These are phyloP conservation scores for Trichoderma endophyticum DNA, from an alignment of 2,329 filamentous ascomycete genomes.

Conservation along the genomic window DNA sequence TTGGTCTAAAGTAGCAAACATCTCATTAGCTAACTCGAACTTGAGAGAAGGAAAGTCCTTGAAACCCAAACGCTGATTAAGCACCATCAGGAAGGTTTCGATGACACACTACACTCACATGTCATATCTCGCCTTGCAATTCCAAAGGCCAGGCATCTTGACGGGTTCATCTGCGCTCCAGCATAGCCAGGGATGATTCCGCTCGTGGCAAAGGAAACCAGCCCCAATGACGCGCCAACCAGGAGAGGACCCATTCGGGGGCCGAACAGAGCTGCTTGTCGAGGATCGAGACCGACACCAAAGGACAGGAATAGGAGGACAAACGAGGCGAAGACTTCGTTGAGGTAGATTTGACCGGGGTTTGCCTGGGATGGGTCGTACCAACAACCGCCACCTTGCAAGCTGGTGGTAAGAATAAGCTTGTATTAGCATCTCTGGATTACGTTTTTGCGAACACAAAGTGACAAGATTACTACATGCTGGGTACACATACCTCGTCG, in stretches of 20 bases:
- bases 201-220: constrained; percentile 37
- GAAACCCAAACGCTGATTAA: neutral
- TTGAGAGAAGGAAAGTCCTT: neutral
- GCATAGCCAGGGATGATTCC: constrained; percentile 40
- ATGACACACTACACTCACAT: constrained; percentile 21
- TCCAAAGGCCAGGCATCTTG: constrained; percentile 43
- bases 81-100: neutral
- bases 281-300: constrained; percentile 51
- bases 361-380: constrained; percentile 35
- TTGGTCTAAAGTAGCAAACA: constrained; percentile 25
- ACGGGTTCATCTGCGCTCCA: constrained; percentile 44
- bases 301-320: constrained; percentile 42
- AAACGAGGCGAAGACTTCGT: constrained; percentile 44
- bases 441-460: neutral
- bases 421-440: neutral
- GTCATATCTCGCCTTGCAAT: constrained; percentile 33
- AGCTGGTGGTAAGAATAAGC: neutral
- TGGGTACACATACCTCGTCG: constrained; percentile 25
- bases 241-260: constrained; percentile 47
- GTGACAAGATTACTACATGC: neutral
- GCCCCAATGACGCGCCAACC: constrained; percentile 41
- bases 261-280: constrained; percentile 48
- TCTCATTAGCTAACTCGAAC: neutral
- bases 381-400: constrained; percentile 37
- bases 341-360: constrained; percentile 41